Conservation (phyloP, 345 rosid species). For the Noccaea bulbosa region DNA sequence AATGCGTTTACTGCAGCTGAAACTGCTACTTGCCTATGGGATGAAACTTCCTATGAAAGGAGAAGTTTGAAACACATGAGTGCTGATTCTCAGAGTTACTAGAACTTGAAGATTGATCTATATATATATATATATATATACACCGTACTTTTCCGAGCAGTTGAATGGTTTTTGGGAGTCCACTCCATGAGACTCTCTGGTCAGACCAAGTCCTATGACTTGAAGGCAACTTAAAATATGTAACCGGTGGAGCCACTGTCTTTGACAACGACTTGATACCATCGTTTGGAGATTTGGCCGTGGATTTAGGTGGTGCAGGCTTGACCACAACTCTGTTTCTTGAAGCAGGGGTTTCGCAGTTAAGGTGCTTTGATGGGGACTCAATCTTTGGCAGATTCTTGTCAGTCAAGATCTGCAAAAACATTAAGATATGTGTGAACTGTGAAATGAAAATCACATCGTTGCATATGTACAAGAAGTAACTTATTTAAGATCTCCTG, state of each 20-base stretch:
- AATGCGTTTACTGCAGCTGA: constrained; percentile 45
- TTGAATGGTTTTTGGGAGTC: constrained; percentile 46
- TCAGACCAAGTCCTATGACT: constrained; percentile 45
- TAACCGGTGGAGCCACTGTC: constrained; percentile 34
- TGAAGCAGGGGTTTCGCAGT: constrained; percentile 38
- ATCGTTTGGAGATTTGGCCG: constrained; percentile 32
- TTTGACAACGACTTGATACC: constrained; percentile 39
- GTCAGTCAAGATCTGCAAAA: constrained; percentile 38
- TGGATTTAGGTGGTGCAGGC: constrained; percentile 30
- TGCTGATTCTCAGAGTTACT: constrained; percentile 1
- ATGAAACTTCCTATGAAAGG: constrained; percentile 45
- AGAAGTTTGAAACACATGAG: constrained; percentile 22
- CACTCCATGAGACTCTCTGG: constrained; percentile 44
- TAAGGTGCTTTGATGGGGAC: constrained; percentile 30
- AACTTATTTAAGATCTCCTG: neutral
- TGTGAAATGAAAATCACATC: neutral
- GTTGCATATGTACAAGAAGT: neutral
- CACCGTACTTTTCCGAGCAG: constrained; percentile 48
- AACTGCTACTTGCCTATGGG: constrained; percentile 44
- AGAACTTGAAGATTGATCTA: constrained; percentile 7
- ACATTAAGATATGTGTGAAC: neutral
- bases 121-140: neutral
- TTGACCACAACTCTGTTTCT: constrained; percentile 32
- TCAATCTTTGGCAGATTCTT: constrained; percentile 40
- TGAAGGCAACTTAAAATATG: constrained; percentile 41